Base-by-base conservation (phyloP, 352 stramenopile species). In the Phytopythium aichiense region DNA sequence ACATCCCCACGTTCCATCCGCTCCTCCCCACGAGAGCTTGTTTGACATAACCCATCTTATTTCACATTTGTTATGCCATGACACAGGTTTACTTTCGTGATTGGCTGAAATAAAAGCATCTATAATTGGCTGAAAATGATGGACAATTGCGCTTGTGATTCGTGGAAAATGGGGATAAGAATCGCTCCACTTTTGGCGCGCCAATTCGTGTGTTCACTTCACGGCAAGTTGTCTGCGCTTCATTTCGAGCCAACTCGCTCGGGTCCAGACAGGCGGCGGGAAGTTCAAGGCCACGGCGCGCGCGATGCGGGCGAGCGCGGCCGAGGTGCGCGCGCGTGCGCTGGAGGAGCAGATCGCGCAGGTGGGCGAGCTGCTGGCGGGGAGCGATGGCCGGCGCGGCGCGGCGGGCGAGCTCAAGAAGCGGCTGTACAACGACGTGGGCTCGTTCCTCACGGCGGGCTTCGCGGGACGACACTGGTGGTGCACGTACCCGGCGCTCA, bases 401-500 rank as follows among this genome's bases (percentile, higher is more conserved):
- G 63, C 81, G 13, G 73, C 72, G 30, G 57, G 66, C 49, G 56
- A 77, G 58, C 60, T 69, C 33, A 94, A 89, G 69, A 81, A 92
- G 74, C 71, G 73, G 4, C 73, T 92, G 16, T 94, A 92, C 61
- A 85, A 71, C 60, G 77, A 77, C 56, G 81, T 94, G 30, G 86
- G 86, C 31, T 77, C 89, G 63, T 94, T 92, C 61, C 75, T 94
- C 58, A 81, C 92, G 72, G 72, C 72, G 23, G 76, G 68, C 40
- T 72, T 88, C 57, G 68, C 86, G 60, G 64, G 67, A 53, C 71
- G 71, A 45, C 86, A 94, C 66, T 94, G 86, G 86, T 94, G 86
- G 86, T 94, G 86, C 61, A 35, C 58, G 42, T 89, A 87, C 56
- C 82, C 86, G 35, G 73, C 79, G 59, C 86, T 94, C 62, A 94